phyloP scores from a whole-genome alignment of 1,284 basidiomycete species.

The Cerioporus squamosus region DNA sequence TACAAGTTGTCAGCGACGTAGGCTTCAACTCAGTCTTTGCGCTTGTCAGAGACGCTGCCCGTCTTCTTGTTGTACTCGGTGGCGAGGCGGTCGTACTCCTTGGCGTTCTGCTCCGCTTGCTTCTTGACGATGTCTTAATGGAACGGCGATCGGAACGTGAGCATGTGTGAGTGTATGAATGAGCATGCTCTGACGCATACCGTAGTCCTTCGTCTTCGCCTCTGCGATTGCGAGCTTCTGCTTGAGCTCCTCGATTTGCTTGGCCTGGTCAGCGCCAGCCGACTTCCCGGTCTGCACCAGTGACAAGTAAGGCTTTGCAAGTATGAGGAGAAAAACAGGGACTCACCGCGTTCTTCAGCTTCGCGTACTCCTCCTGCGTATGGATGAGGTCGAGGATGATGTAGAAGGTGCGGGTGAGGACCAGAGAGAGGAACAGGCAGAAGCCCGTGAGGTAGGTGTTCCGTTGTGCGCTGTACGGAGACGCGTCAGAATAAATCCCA shows the following conservation, averaged over 20 bases:
- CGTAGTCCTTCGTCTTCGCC: slow-evolving; percentile 68
- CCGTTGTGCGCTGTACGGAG: slow-evolving; percentile 65
- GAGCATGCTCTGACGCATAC: slow-evolving; percentile 44
- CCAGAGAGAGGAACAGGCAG: slow-evolving; percentile 91
- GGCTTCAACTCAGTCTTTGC: slow-evolving; percentile 37
- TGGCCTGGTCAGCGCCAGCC: slow-evolving; percentile 49
- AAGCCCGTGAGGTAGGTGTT: slow-evolving; percentile 92
- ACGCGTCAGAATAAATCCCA: background rate
- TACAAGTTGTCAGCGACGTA: too few species aligned
- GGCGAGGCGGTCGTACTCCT: slow-evolving; percentile 82
- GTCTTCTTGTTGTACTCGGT: slow-evolving; percentile 77
- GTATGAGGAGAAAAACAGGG: background rate
- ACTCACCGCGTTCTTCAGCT: slow-evolving; percentile 74
- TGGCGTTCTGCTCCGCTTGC: slow-evolving; percentile 77
- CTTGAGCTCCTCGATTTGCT: slow-evolving; percentile 71
- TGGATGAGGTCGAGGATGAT: slow-evolving; percentile 92
- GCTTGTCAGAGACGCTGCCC: slow-evolving; percentile 57
- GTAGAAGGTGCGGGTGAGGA: slow-evolving; percentile 91
- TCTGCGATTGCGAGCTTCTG: slow-evolving; percentile 52
- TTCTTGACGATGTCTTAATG: slow-evolving; percentile 77
- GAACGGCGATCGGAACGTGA: background rate
- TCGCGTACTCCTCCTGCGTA: slow-evolving; percentile 85
- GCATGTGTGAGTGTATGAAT: background rate
- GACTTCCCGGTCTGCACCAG: slow-evolving; percentile 27
- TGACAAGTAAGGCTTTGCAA: background rate